A percentile compares a stretch with the other conserved stretches of the same genome.
These are phyloP conservation scores for Vitis labrusca DNA, from an alignment of 164 flowering plant species.

Conservation along the genomic window DNA sequence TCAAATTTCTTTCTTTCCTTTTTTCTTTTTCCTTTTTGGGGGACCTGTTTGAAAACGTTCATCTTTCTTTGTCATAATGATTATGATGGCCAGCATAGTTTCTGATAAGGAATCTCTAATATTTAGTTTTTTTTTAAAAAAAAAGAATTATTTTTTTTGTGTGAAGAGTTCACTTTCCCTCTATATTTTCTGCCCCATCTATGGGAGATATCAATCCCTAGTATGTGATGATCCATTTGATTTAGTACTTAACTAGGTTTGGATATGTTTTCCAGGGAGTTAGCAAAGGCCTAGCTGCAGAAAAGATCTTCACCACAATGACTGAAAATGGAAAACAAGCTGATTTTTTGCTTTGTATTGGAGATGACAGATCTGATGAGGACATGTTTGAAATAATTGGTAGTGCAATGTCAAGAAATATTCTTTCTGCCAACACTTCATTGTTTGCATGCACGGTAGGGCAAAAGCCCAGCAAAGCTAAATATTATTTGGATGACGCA, in stretches of 20 bases:
- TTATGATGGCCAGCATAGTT: no score
- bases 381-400: conserved; percentile 58
- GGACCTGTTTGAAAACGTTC: no score
- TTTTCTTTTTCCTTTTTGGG: background rate
- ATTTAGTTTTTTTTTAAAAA: no score
- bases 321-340: conserved; percentile 31
- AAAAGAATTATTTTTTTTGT: no score
- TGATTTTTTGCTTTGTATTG: conserved; percentile 52
- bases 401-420: conserved; percentile 20
- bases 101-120: no score
- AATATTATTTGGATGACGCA: conserved; percentile 54
- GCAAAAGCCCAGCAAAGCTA: conserved; percentile 56
- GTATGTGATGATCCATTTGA: no score
- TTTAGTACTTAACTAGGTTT: background rate
- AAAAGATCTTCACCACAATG: conserved; percentile 44
- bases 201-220: background rate
- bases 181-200: background rate
- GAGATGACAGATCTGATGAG: conserved; percentile 65
- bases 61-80: no score
- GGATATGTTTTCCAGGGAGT: conserved; percentile 36
- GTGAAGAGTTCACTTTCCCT: no score
- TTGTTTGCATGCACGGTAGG: conserved; percentile 69
- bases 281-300: conserved; percentile 49
- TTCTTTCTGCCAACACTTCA: conserved; percentile 29
- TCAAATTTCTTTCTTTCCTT: no score